A percentile compares a stretch with the other conserved stretches of the same genome.
phyloP scores from a whole-genome alignment of 345 rosid species.

The Eucalyptus camaldulensis region DNA sequence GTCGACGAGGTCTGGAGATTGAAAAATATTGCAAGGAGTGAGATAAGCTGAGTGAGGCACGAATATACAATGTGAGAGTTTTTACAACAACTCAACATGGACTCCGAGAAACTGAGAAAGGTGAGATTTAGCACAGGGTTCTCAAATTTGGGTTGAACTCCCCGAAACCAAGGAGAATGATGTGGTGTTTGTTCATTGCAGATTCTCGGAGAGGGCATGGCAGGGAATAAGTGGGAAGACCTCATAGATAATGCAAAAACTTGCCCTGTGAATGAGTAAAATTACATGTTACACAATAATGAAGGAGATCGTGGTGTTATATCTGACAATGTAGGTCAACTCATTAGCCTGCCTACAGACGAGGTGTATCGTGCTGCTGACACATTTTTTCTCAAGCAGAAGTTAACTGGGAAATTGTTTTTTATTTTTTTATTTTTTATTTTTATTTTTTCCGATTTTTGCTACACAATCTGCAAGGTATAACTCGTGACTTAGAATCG shows the following conservation, averaged over 20 bases:
- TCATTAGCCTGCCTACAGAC: neutral
- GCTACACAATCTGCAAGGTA: neutral
- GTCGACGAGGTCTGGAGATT: no score
- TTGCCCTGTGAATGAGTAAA: neutral
- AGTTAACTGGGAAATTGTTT: neutral
- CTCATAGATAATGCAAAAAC: neutral
- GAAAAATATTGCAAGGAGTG: no score
- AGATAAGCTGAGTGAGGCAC: constrained; percentile 19
- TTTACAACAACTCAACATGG: constrained; percentile 45
- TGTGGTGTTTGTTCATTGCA: neutral
- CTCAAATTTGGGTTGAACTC: neutral
- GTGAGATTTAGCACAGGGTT: neutral
- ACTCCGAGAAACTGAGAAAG: constrained; percentile 1
- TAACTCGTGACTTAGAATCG: neutral
- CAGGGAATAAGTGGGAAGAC: neutral
- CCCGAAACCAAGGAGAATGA: neutral
- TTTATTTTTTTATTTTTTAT: no score
- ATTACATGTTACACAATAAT: no score
- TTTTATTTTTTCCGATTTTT: no score
- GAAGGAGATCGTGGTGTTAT: neutral
- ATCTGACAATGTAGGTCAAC: neutral
- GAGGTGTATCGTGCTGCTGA: no score
- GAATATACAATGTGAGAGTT: constrained; percentile 61
- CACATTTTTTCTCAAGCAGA: neutral
- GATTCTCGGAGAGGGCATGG: no score